These are phyloP conservation scores for Sicyos baderoa DNA, from an alignment of 306 rosid species.

Conservation along the genomic window DNA sequence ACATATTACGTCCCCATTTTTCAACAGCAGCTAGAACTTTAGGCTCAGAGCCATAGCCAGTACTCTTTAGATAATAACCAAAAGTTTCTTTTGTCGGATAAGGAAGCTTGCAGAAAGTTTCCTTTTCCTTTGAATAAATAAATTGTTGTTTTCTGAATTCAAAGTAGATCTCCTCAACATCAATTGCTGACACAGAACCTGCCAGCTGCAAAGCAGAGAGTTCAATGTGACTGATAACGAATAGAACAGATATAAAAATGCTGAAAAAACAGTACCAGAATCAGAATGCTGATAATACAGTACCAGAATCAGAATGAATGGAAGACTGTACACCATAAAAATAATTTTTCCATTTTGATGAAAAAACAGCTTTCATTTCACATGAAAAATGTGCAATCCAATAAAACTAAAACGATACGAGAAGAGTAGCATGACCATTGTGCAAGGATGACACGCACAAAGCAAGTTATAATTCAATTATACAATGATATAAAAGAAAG, in stretches of 20 bases:
- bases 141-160: constrained; percentile 91
- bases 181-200: constrained; percentile 46
- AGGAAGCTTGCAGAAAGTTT: constrained; percentile 72
- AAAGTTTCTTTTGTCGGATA: constrained; percentile 87
- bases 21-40: constrained; percentile 69
- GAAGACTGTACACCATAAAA: not conserved
- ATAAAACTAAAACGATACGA: not conserved
- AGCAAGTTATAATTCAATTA: not conserved
- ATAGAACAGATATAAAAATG: not conserved
- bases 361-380: not conserved
- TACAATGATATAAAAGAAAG: not conserved
- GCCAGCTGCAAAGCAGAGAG: constrained; percentile 47
- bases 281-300: not conserved
- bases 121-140: constrained; percentile 62
- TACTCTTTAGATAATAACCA: constrained; percentile 66
- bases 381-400: not conserved
- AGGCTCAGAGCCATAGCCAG: constrained; percentile 87
- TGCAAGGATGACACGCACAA: not conserved
- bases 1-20: constrained; percentile 96
- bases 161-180: constrained; percentile 76
- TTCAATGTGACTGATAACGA: not conserved
- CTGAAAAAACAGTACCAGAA: not conserved
- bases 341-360: not conserved
- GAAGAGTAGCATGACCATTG: not conserved
- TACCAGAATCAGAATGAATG: not conserved